phyloP scores from a whole-genome alignment of 2,329 filamentous ascomycete species.

The Colletotrichum destructivum region DNA sequence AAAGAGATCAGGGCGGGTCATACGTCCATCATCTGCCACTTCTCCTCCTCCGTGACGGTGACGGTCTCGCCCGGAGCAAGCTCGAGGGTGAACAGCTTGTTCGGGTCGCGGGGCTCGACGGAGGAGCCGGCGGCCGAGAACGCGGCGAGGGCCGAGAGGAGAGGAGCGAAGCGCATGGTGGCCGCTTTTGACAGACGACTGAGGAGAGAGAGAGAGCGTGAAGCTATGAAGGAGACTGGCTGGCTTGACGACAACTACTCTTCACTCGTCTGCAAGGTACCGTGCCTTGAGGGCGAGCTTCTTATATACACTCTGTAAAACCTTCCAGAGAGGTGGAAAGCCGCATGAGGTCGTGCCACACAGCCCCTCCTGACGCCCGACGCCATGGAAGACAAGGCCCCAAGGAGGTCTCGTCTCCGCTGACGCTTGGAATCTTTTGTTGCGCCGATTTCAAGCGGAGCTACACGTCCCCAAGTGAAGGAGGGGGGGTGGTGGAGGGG shows the following conservation, averaged over 20 bases:
- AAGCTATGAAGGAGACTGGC: too few species aligned
- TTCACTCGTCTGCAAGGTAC: neutral
- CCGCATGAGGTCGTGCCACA: neutral
- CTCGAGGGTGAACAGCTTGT: slow-evolving; percentile 45
- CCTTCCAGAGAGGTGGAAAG: neutral
- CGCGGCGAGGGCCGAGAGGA: slow-evolving; percentile 44
- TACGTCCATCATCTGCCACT: slow-evolving; percentile 47
- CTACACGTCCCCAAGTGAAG: neutral
- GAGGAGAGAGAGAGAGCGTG: too few species aligned
- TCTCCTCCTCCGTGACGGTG: slow-evolving; percentile 47
- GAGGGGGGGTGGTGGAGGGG: neutral
- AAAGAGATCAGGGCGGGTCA: neutral
- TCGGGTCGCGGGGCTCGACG: slow-evolving; percentile 35
- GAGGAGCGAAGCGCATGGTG: slow-evolving; percentile 43
- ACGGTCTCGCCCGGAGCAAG: slow-evolving; percentile 43
- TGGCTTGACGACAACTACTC: neutral
- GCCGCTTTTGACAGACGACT: neutral
- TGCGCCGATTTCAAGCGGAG: neutral
- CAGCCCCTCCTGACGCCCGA: neutral
- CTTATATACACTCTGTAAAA: neutral
- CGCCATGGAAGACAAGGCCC: too few species aligned
- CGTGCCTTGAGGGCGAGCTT: too few species aligned
- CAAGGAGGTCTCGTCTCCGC: neutral
- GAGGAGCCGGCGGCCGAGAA: slow-evolving; percentile 37
- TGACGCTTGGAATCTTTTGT: too few species aligned